Base-by-base conservation (phyloP, 441 rosid genomes). In the Melastoma candidum region DNA sequence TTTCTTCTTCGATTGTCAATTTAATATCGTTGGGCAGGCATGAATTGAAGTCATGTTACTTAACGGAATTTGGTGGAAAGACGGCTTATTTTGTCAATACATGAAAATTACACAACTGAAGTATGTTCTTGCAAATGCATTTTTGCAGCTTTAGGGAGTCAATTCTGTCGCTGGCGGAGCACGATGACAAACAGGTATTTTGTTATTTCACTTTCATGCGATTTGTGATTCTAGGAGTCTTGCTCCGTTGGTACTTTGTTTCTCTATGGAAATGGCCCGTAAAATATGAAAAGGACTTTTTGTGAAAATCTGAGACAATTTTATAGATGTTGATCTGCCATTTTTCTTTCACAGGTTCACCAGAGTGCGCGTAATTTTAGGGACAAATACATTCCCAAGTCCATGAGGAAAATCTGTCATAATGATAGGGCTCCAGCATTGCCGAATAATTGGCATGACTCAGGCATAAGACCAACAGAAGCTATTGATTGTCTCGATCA, bases 81-180 rank as follows among this genome's bases (percentile, higher is more conserved):
- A 17, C 22, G 22, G 22, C 22, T 17, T 17, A 17, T 17, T 17
- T 17, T 17, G 22, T 17, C 22, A 17, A 17, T 17, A 17, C 22
- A 17, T 17, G 22, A 17, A 17, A 17, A 9, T 9, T 36, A 36
- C 41, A 36, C 8, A 9, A 36, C 41, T 36, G 41, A 36, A 36
- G 6, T 9, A 4, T 36, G 41, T 36, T 36, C 41, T 36, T 36
- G 41, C 8, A 36, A 4, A 1, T 36, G 41, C 8, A 9, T 14
- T 53, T 60, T 5, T 79, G 87, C 95, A 87, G 98, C 81, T 85
- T 92, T 68, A 75, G 67, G 61, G 87, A 82, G 48, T 88, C 98
- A 41, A 84, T 92, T 29, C 77, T 92, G 68, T 84, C 89, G 45
- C 80, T 92, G 73, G 88, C 98, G 25, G 98, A 88, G 74, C 98